A percentile compares a stretch with the other conserved stretches of the same genome.
These are phyloP conservation scores for Oleoguttula mirabilis DNA, from an alignment of 495 filamentous ascomycete species.

Conservation along the genomic window DNA sequence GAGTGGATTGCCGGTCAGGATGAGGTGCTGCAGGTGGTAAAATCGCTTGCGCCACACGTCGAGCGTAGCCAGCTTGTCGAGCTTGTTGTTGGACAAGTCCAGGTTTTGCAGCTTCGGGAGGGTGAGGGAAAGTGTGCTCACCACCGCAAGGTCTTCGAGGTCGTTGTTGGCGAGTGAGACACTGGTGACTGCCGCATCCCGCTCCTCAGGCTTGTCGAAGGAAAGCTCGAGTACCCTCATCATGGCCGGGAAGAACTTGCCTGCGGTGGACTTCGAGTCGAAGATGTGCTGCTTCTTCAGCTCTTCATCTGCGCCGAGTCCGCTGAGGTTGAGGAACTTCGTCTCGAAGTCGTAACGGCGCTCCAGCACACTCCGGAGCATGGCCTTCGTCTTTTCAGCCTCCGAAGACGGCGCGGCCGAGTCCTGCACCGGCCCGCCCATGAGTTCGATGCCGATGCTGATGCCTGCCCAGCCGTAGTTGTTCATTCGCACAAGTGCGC, in stretches of 20 bases:
- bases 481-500: constrained; percentile 14
- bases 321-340: constrained; percentile 71
- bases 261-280: constrained; percentile 51
- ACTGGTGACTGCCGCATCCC: constrained; percentile 59
- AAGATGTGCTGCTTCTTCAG: constrained; percentile 66
- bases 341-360: constrained; percentile 54
- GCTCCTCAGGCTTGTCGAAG: constrained; percentile 52
- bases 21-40: constrained; percentile 59
- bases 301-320: constrained; percentile 54
- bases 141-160: constrained; percentile 53
- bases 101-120: constrained; percentile 76
- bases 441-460: constrained; percentile 8
- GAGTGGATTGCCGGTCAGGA: constrained; percentile 66
- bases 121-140: constrained; percentile 58
- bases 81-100: constrained; percentile 69
- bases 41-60: constrained; percentile 67
- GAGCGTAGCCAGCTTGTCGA: constrained; percentile 47
- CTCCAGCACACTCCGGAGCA: constrained; percentile 47
- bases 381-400: constrained; percentile 60
- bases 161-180: constrained; percentile 68
- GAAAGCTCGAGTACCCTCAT: constrained; percentile 67
- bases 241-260: constrained; percentile 80
- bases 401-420: constrained; percentile 15
- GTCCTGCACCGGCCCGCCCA: constrained; percentile 8
- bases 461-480: constrained; percentile 16